These are phyloP conservation scores for Cenococcum geophilum DNA, from an alignment of 495 filamentous ascomycete genomes.

Conservation along the genomic window DNA sequence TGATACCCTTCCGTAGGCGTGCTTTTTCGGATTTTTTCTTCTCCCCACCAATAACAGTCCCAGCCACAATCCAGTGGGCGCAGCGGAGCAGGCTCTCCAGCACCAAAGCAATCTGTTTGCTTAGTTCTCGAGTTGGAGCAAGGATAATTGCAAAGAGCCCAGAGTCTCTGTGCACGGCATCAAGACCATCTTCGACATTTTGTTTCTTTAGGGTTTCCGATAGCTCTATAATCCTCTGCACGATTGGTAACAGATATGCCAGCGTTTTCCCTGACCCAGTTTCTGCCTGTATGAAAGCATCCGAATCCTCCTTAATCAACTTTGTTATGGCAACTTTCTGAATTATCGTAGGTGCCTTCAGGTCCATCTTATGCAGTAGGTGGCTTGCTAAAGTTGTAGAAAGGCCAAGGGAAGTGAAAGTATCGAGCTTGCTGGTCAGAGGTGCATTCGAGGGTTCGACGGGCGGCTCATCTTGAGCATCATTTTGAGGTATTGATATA, in stretches of 20 bases:
- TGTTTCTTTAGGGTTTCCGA: conserved; percentile 44
- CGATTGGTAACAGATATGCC: conserved; percentile 85
- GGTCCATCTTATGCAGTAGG: conserved; percentile 73
- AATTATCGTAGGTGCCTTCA: conserved; percentile 90
- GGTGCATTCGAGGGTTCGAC: conserved; percentile 91
- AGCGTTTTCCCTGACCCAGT: conserved; percentile 96
- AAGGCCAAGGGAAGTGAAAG: conserved; percentile 75
- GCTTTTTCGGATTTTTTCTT: conserved; percentile 98
- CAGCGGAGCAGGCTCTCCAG: conserved; percentile 75
- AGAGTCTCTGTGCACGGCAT: conserved; percentile 63
- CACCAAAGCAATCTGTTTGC: conserved; percentile 84
- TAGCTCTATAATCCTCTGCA: conserved; percentile 76
- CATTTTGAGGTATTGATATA: conserved; percentile 2
- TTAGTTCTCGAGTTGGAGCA: conserved; percentile 86
- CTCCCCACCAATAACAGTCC: conserved; percentile 90
- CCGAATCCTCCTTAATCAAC: conserved; percentile 71
- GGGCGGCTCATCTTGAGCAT: conserved; percentile 45
- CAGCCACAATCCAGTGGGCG: conserved; percentile 82
- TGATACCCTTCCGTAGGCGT: conserved; percentile 81
- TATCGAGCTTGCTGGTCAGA: conserved; percentile 70
- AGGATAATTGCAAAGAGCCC: conserved; percentile 89
- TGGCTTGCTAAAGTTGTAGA: conserved; percentile 72
- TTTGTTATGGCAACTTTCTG: conserved; percentile 80
- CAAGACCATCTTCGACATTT: conserved; percentile 40
- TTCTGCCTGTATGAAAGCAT: conserved; percentile 95